These are phyloP conservation scores for Neofusicoccum parvum DNA, from an alignment of 2,329 filamentous ascomycete genomes.

Conservation along the genomic window DNA sequence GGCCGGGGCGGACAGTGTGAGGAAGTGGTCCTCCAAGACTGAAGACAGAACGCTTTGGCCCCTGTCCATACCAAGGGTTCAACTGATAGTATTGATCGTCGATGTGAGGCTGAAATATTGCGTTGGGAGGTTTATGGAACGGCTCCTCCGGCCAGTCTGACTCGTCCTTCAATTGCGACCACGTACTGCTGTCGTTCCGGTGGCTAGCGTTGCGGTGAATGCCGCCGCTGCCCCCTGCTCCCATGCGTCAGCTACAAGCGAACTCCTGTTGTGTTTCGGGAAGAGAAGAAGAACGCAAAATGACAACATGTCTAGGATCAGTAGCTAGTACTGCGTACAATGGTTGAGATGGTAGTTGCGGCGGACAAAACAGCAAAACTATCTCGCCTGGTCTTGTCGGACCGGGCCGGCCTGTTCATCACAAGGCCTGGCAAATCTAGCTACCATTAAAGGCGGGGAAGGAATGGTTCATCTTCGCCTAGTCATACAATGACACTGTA, in stretches of 20 bases:
- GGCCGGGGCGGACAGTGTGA: not conserved
- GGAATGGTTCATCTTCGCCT: no score
- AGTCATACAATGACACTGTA: no score
- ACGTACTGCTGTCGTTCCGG: not conserved
- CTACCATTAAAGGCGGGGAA: no score
- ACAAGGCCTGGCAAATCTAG: no score
- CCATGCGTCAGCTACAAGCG: not conserved
- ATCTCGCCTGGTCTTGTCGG: no score
- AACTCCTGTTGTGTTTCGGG: no score
- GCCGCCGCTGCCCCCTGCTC: not conserved
- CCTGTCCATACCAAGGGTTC: conserved; percentile 15
- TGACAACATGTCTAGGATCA: no score
- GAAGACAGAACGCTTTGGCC: conserved; percentile 5
- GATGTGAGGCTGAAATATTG: not conserved
- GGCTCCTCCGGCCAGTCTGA: not conserved
- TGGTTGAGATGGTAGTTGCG: no score
- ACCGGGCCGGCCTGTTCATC: no score
- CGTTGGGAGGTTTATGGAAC: not conserved
- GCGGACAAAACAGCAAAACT: no score
- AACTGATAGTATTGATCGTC: conserved; percentile 10
- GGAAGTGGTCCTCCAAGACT: conserved; percentile 14
- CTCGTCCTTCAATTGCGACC: not conserved
- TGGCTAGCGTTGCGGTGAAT: conserved; percentile 3
- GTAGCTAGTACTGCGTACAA: no score
- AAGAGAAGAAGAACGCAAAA: no score